phyloP scores from a whole-genome alignment of 1,139 yeast genomes.

The Pichia sp. region DNA sequence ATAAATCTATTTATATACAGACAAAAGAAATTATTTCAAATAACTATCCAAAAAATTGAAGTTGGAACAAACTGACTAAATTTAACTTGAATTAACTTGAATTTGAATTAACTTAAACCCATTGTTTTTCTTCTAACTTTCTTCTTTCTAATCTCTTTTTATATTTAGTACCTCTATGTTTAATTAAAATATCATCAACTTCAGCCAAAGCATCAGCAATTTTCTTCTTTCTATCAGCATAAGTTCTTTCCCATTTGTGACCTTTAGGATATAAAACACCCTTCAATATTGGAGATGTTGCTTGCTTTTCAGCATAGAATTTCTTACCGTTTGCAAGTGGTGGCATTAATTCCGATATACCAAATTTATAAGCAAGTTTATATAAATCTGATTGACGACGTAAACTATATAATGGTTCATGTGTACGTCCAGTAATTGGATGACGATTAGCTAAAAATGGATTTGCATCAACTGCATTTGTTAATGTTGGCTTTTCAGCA shows the following conservation, averaged over 20 bases:
- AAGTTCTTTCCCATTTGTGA: constrained; percentile 70
- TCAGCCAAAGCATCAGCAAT: constrained; percentile 62
- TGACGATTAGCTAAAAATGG: constrained; percentile 87
- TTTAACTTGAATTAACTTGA: background rate
- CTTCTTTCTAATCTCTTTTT: constrained; percentile 51
- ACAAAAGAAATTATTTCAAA: too few relatives aligned
- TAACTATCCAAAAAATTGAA: too few relatives aligned
- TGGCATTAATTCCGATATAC: constrained; percentile 76
- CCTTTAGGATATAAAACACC: constrained; percentile 80
- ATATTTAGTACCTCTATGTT: constrained; percentile 57
- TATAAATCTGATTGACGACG: constrained; percentile 82
- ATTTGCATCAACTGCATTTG: constrained; percentile 65
- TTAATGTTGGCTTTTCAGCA: constrained; percentile 56
- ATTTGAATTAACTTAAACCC: constrained; percentile 32
- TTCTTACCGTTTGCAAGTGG: constrained; percentile 57
- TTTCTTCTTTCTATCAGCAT: constrained; percentile 53
- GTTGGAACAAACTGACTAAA: too few relatives aligned
- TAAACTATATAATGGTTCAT: constrained; percentile 71
- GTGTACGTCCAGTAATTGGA: constrained; percentile 72
- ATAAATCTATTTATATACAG: too few relatives aligned
- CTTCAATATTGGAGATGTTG: constrained; percentile 62
- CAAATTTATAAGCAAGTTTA: constrained; percentile 78
- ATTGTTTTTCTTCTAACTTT: constrained; percentile 40
- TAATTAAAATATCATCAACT: constrained; percentile 67
- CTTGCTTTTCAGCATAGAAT: constrained; percentile 76